A percentile compares a stretch with the other conserved stretches of the same genome.
Evolutionary conservation across 805 yeast species (phyloP).

Genomic region (Kockiozyma suomiensis): DNA sequence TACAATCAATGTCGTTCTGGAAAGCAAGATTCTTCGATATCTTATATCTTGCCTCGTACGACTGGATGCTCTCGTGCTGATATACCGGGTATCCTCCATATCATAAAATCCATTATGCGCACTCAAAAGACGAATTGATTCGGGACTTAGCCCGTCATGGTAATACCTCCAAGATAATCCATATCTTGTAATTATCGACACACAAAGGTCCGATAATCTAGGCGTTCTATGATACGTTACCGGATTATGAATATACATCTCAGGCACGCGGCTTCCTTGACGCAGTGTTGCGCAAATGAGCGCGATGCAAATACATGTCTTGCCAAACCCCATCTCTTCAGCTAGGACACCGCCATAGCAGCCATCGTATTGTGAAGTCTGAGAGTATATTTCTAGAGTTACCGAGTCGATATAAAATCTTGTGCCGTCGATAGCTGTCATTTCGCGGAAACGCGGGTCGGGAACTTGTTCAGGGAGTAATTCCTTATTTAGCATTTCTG

Average conservation of each 20-base stretch:
- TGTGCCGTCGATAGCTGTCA: conserved; percentile 34
- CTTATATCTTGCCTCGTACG: conserved; percentile 19
- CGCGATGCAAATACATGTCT: conserved; percentile 62
- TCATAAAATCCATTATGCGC: conserved; percentile 53
- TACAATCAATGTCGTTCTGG: conserved; percentile 59
- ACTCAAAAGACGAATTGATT: conserved; percentile 46
- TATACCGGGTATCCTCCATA: conserved; percentile 29
- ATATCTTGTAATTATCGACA: conserved; percentile 47
- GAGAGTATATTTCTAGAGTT: conserved; percentile 39
- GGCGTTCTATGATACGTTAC: conserved; percentile 37
- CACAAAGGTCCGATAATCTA: conserved; percentile 49
- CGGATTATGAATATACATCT: conserved; percentile 15
- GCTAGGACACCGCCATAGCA: conserved; percentile 67
- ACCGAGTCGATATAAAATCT: conserved; percentile 46
- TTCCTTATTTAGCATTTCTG: conserved; percentile 62
- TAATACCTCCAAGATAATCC: conserved; percentile 64
- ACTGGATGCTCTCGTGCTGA: conserved; percentile 36
- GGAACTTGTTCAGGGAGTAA: conserved; percentile 39
- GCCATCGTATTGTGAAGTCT: conserved; percentile 50
- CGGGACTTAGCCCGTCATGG: conserved; percentile 48
- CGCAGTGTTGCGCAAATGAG: conserved; percentile 57
- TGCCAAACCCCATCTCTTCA: conserved; percentile 68
- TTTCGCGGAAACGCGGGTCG: conserved; percentile 45
- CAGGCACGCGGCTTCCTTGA: conserved; percentile 55
- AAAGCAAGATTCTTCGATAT: conserved; percentile 46